A percentile compares a stretch with the other conserved stretches of the same genome.
phyloP scores from a whole-genome alignment of 2,329 filamentous ascomycete species.

The Botrytis tulipae region DNA sequence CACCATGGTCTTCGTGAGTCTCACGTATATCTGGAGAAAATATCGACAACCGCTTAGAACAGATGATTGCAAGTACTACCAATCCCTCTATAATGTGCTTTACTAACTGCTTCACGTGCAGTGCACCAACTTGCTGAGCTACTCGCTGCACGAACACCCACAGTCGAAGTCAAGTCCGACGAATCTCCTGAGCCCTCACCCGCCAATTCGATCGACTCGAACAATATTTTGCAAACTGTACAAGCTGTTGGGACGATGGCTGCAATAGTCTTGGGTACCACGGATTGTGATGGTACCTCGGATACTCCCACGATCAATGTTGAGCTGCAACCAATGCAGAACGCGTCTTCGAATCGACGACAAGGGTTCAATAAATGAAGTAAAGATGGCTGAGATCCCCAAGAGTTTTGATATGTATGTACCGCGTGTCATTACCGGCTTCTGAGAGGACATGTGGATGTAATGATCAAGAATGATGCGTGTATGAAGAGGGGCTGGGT shows the following conservation, averaged over 20 bases:
- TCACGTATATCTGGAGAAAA: conserved; percentile 22
- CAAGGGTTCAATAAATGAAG: background rate
- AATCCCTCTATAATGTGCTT: background rate
- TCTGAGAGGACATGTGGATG: background rate
- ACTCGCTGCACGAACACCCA: background rate
- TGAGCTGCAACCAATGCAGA: background rate
- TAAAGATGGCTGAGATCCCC: background rate
- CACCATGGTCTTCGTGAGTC: conserved; percentile 20
- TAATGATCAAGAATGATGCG: background rate
- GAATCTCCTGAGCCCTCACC: background rate
- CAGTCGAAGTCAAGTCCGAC: background rate
- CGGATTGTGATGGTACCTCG: background rate
- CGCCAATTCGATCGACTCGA: background rate
- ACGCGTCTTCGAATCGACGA: background rate
- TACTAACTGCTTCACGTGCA: background rate
- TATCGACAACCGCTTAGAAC: background rate
- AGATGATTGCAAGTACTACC: background rate
- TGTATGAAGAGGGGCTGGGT: background rate
- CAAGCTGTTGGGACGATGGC: background rate
- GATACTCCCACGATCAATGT: background rate
- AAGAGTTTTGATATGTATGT: background rate
- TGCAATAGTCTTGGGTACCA: background rate
- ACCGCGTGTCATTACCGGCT: background rate
- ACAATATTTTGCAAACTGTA: background rate
- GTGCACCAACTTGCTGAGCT: background rate